These are phyloP conservation scores for Pilasporangium apinafurcum DNA, from an alignment of 352 stramenopile species.

Conservation along the genomic window DNA sequence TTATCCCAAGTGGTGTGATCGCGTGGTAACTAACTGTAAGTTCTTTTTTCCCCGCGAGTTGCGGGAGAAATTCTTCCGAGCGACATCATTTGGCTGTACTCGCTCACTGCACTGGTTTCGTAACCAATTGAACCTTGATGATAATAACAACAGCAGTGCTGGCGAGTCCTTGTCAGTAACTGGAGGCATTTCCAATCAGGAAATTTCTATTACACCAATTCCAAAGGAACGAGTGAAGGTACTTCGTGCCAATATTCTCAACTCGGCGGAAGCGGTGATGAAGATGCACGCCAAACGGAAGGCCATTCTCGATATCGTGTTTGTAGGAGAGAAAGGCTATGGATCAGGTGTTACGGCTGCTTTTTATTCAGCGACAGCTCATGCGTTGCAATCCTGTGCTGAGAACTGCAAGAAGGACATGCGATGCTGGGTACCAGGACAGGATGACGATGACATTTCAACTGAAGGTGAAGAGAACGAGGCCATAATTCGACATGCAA, in stretches of 20 bases:
- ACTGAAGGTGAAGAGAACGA: slow-evolving; percentile 15
- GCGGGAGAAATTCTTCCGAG: slow-evolving; percentile 65
- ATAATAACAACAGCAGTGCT: slow-evolving; percentile 9
- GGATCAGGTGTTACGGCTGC: slow-evolving; percentile 77
- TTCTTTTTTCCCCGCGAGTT: slow-evolving; percentile 79
- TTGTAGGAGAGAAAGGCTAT: slow-evolving; percentile 82
- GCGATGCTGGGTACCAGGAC: slow-evolving; percentile 55
- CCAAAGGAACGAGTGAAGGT: slow-evolving; percentile 86
- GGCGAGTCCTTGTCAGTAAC: slow-evolving; percentile 12
- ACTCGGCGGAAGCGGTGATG: slow-evolving; percentile 74
- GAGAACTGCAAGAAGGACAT: slow-evolving; percentile 32
- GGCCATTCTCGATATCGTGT: slow-evolving; percentile 79
- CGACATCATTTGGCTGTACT: slow-evolving; percentile 74
- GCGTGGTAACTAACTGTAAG: slow-evolving; percentile 64
- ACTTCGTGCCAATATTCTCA: slow-evolving; percentile 63
- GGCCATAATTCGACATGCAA: slow-evolving; percentile 65
- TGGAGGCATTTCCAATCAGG: slow-evolving; percentile 59
- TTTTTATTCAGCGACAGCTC: slow-evolving; percentile 77
- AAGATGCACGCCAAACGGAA: slow-evolving; percentile 83
- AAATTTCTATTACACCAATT: slow-evolving; percentile 78
- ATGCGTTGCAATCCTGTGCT: slow-evolving; percentile 47
- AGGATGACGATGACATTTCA: slow-evolving; percentile 31
- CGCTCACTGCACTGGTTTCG: slow-evolving; percentile 80
- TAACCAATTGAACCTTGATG: slow-evolving; percentile 57
- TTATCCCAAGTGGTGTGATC: slow-evolving; percentile 77